phyloP scores from a whole-genome alignment of 2,329 filamentous ascomycete species.

The Huntiella omanensis region DNA sequence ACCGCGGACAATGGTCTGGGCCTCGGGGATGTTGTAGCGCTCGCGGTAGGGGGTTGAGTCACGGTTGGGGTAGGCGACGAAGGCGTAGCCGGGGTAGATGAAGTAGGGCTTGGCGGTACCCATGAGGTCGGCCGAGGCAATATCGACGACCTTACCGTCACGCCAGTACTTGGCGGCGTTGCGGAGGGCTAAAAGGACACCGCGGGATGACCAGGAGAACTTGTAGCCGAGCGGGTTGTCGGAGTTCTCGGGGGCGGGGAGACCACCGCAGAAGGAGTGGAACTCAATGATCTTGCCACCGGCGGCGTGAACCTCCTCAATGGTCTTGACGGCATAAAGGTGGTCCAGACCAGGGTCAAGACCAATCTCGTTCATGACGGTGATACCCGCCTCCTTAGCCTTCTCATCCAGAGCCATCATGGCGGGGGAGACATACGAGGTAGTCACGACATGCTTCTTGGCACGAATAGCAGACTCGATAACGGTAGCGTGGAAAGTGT shows the following conservation, averaged over 20 bases:
- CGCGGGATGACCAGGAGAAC: conserved; percentile 63
- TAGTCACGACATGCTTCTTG: conserved; percentile 95
- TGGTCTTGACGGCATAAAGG: conserved; percentile 69
- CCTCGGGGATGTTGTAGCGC: conserved; percentile 82
- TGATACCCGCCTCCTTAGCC: conserved; percentile 80
- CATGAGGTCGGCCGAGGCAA: conserved; percentile 54
- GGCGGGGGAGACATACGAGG: conserved; percentile 77
- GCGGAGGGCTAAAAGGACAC: conserved; percentile 69
- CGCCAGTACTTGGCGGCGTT: conserved; percentile 74
- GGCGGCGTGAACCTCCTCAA: conserved; percentile 67
- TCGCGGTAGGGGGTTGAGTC: conserved; percentile 77
- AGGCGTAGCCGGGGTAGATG: conserved; percentile 75
- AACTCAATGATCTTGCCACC: conserved; percentile 76
- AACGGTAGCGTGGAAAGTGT: conserved; percentile 71
- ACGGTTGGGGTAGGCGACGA: conserved; percentile 85
- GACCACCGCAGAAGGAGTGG: conserved; percentile 67
- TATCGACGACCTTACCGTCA: conserved; percentile 54
- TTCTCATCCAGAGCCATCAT: conserved; percentile 76
- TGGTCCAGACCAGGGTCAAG: conserved; percentile 55
- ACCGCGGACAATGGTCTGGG: conserved; percentile 65
- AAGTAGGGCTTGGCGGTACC: conserved; percentile 70
- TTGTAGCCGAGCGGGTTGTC: conserved; percentile 84
- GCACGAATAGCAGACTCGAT: conserved; percentile 84
- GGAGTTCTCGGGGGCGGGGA: conserved; percentile 51
- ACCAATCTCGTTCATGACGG: conserved; percentile 94